Evolutionary conservation across 2,329 filamentous ascomycete genomes (phyloP), one percentile per base, ranked within the genome.

Genomic region (Cordyceps militaris): DNA sequence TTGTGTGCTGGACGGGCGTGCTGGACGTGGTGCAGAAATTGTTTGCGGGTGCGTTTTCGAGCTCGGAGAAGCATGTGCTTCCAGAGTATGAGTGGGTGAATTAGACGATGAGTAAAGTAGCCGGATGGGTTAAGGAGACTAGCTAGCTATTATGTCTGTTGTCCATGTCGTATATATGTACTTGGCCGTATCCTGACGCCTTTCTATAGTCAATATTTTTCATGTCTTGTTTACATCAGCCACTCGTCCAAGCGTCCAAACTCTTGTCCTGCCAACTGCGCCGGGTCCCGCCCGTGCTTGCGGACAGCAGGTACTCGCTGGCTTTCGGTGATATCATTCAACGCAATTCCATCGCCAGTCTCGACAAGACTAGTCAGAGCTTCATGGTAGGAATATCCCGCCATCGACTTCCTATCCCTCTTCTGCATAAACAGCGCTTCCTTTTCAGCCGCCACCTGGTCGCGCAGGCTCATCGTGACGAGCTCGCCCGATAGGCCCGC

Each of bases 401-500:
- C 38, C 19, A 50, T 26, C 21, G 36, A 8, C 32, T 47, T 53
- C 16, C 24, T 30, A 6, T 32, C 47, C 2, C 50, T 40, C 26
- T 34, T 53, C n/a, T 40, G 40, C 56, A 58, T 58, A 3, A 53
- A 53, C 1, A 32, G 16, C 23, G 49, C 47, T 14, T 52, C 49
- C 34, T 53, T 46, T 16, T 48, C 49, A 6, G 56, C 49, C 6
- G 44, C 56, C 24, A 48, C 40, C 26, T 53, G 34, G 19, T 58
- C 50, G 34, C 50, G 56, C 42, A 58, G 49, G 19, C 49, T 58
- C 56, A 73, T 68, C 60, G 78, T 74, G 16, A 74, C 67, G 8
- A 79, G 67, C 16, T 69, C 69, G 10, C 71, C 73, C 4, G 71
- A 69, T 24, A 78, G 66, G 1, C 76, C 76, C 1, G 73, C 69